These are phyloP conservation scores for Aegilops tauschii DNA, from an alignment of 176 grass and related monocot genomes.

Conservation along the genomic window DNA sequence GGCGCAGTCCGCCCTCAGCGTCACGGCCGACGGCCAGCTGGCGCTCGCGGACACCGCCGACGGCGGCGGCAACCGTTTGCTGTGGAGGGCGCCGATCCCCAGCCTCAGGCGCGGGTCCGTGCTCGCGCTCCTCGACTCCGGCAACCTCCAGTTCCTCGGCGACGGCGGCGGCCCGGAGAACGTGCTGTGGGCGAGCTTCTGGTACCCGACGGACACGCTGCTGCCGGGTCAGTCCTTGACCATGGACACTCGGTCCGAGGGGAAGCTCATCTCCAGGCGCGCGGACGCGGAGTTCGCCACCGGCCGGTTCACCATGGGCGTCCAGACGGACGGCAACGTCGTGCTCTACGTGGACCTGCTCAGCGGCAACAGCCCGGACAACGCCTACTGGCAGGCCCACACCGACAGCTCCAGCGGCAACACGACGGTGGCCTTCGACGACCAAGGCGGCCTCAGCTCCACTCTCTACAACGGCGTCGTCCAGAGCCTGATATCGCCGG, in stretches of 20 bases:
- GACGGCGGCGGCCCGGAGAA: neutral
- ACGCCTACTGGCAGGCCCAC: slow-evolving; percentile 28
- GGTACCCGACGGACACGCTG: slow-evolving; percentile 27
- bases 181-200: slow-evolving; percentile 32
- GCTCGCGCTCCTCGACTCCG: slow-evolving; percentile 17
- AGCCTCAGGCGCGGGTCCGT: neutral
- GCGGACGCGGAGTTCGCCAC: slow-evolving; percentile 29
- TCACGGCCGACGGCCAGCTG: slow-evolving; percentile 1
- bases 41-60: neutral
- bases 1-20: neutral
- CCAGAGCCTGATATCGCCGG: neutral
- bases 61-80: neutral
- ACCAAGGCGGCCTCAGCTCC: slow-evolving; percentile 3
- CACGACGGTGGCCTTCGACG: neutral
- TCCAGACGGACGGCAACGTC: slow-evolving; percentile 38
- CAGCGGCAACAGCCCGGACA: neutral
- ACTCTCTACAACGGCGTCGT: neutral
- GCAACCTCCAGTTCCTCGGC: slow-evolving; percentile 33
- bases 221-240: slow-evolving; percentile 23
- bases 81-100: neutral
- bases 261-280: slow-evolving; percentile 29
- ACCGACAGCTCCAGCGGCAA: neutral
- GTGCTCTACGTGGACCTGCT: slow-evolving; percentile 27
- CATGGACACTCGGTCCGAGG: neutral
- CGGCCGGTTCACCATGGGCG: slow-evolving; percentile 33